A percentile compares a stretch with the other conserved stretches of the same genome.
These are phyloP conservation scores for Aureococcus anophagefferens DNA, from an alignment of 108 stramenopile species.

Conservation along the genomic window DNA sequence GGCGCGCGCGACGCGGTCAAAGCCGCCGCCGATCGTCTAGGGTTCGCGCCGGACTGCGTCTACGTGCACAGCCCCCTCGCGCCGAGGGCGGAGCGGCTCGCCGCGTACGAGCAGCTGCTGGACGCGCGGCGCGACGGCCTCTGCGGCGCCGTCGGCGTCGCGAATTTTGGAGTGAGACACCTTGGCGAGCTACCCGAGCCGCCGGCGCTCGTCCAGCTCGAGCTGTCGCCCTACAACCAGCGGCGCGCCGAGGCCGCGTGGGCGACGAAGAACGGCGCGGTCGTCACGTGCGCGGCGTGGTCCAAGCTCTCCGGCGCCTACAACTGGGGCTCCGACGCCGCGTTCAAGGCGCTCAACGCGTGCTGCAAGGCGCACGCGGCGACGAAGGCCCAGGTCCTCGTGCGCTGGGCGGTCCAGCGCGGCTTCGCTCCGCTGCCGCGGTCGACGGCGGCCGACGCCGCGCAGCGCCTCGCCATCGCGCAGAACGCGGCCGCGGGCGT, in stretches of 20 bases:
- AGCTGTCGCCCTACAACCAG: slow-evolving; percentile 61
- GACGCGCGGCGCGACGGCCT: slow-evolving; percentile 49
- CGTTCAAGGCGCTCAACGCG: slow-evolving; percentile 28
- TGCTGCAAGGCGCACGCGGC: slow-evolving; percentile 46
- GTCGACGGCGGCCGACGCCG: slow-evolving; percentile 43
- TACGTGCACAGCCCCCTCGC: slow-evolving; percentile 62
- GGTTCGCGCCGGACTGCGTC: slow-evolving; percentile 45
- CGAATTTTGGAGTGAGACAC: not conserved
- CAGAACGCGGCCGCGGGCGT: slow-evolving; percentile 62
- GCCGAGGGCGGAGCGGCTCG: slow-evolving; percentile 32
- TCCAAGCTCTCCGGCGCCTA: slow-evolving; percentile 50
- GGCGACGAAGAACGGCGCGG: slow-evolving; percentile 35
- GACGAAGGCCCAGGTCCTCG: slow-evolving; percentile 68
- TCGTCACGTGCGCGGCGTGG: slow-evolving; percentile 55
- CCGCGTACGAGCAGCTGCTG: slow-evolving; percentile 46
- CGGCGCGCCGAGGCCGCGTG: slow-evolving; percentile 49
- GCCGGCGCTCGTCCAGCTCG: slow-evolving; percentile 58
- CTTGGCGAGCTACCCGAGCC: slow-evolving; percentile 12
- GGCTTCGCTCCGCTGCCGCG: slow-evolving; percentile 61
- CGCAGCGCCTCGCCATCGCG: slow-evolving; percentile 61
- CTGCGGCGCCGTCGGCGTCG: slow-evolving; percentile 28
- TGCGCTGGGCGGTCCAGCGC: slow-evolving; percentile 61
- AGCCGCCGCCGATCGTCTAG: slow-evolving; percentile 21
- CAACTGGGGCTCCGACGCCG: slow-evolving; percentile 54
- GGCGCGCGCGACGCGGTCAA: slow-evolving; percentile 28